Percentiles rank a stretch among this genome's conserved stretches.
Evolutionary conservation across 306 rosid species (phyloP).

Genomic region (Fragaria iinumae): DNA sequence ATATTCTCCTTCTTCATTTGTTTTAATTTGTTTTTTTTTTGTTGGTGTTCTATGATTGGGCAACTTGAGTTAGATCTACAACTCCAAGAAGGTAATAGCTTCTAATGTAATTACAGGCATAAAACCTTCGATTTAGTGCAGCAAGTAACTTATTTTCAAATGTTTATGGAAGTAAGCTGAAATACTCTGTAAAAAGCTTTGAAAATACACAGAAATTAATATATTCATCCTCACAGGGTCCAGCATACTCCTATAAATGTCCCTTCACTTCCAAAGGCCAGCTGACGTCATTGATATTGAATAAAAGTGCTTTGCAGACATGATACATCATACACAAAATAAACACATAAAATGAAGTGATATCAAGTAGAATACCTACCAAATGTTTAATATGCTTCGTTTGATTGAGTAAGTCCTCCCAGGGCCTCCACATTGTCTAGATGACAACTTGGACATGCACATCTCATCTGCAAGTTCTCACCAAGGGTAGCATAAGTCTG

Average conservation of each 20-base stretch:
- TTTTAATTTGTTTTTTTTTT: not conserved
- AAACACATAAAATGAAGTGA: slow-evolving; percentile 16
- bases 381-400: slow-evolving; percentile 31
- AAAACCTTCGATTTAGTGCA: not conserved
- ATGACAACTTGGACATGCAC: slow-evolving; percentile 71
- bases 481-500: slow-evolving; percentile 44
- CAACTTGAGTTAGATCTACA: slow-evolving; percentile 6
- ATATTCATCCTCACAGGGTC: slow-evolving; percentile 9
- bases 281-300: not conserved
- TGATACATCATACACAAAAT: not conserved
- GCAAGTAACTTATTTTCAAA: not conserved
- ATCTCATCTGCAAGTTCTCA: slow-evolving; percentile 66
- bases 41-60: not conserved
- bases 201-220: not conserved
- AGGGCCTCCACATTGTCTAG: slow-evolving; percentile 58
- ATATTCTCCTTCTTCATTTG: not conserved
- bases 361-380: slow-evolving; percentile 35
- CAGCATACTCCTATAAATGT: slow-evolving; percentile 1
- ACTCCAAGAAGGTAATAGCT: slow-evolving; percentile 1
- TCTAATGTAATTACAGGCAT: slow-evolving; percentile 12
- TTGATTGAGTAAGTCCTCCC: slow-evolving; percentile 40
- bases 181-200: slow-evolving; percentile 7
- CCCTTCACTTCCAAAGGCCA: slow-evolving; percentile 8
- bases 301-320: slow-evolving; percentile 8
- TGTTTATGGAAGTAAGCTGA: not conserved